Conservation (phyloP, 164 flowering plant species). For the Malania oleifera region DNA sequence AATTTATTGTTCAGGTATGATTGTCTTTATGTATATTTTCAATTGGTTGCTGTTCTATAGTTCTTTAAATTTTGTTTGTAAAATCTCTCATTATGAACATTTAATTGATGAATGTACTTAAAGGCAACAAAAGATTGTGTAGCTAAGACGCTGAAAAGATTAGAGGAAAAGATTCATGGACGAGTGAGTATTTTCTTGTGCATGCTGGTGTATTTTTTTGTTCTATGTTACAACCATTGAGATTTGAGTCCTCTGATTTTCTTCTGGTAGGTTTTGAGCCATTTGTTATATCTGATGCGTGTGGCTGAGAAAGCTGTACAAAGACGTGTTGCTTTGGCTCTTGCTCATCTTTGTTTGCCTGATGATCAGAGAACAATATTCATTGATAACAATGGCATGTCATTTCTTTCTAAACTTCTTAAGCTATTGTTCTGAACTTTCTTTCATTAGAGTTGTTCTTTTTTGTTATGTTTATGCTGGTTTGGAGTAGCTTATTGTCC, state of each 20-base stretch:
- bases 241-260: constrained; percentile 5
- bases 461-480: not conserved
- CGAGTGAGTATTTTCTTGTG: constrained; percentile 47
- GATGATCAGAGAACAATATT: constrained; percentile 83
- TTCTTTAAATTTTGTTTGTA: not conserved
- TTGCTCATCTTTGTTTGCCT: constrained; percentile 92
- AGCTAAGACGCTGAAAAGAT: constrained; percentile 89
- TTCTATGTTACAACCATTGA: not conserved
- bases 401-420: not conserved
- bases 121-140: constrained; percentile 98
- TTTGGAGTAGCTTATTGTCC: not conserved
- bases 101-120: constrained; percentile 7
- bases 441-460: not conserved
- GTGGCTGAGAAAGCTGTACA: constrained; percentile 63
- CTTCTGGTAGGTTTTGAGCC: constrained; percentile 59
- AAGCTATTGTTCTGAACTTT: not conserved
- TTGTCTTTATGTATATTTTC: not conserved
- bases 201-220: not conserved
- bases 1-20: constrained; percentile 90
- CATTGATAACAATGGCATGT: constrained; percentile 76
- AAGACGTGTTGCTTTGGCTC: constrained; percentile 88
- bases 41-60: not conserved
- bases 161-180: constrained; percentile 93
- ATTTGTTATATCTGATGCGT: constrained; percentile 81
- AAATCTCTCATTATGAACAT: not conserved